Base-by-base conservation (phyloP, 2,329 filamentous ascomycete genomes). In the Aspergillus sp. region DNA sequence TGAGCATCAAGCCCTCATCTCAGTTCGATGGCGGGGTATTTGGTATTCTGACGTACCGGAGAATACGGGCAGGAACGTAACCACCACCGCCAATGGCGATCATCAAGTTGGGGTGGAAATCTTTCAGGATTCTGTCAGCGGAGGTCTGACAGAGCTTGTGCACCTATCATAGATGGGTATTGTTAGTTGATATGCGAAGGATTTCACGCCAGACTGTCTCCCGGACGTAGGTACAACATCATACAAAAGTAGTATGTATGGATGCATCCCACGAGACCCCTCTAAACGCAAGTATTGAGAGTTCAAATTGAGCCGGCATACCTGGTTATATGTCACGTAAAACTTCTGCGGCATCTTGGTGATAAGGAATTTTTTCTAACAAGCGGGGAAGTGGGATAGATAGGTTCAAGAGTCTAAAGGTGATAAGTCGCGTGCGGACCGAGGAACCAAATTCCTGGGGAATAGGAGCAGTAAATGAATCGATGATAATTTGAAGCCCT, bases 21-120 rank as follows among this genome's bases (percentile, higher is more conserved):
- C 4, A 5, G 27, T 28, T 13, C n/a, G n/a, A n/a, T n/a, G n/a
- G n/a, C n/a, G n/a, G n/a, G n/a, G n/a, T n/a, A n/a, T 30, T 28
- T 42, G 8, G 5, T 5, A n/a, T 12, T 13, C 29, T 13, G 19
- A 51, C 62, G 48, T 71, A 81, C 75, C 93, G 88, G 52, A 98
- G 81, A 68, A 98, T 98, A 59, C 93, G 88, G 37, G 93, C 93
- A 49, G 93, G 93, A 33, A 98, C 90, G 71, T 96, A 98, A 61
- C 93, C 93, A 60, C 93, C 93, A 53, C 93, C 93, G 59, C 93
- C 93, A 67, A 97, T 97, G 65, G 93, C 93, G 69, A 98, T 95
- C 79, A 98, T 95, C 58, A 98, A 86, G 69, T 95, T 88, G 33
- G 93, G 93, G 66, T 89, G 79, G 77, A 95, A 90, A 11, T 88